Evolutionary conservation across 495 filamentous ascomycete genomes (phyloP).

Genomic region (Penicillium paxilli): DNA sequence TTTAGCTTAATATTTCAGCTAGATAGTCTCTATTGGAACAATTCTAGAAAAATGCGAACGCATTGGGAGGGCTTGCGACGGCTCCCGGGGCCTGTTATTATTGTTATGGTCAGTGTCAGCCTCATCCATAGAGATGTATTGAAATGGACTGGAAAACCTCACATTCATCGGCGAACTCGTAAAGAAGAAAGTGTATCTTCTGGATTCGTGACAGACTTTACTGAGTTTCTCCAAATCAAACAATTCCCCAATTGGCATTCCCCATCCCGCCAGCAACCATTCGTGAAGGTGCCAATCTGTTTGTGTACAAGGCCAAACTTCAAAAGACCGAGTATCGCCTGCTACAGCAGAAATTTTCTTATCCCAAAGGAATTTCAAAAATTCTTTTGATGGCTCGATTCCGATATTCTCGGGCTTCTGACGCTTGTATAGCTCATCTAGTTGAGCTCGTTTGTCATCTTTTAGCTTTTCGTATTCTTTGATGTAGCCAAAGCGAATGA

Average conservation of each 20-base stretch:
- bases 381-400: constrained; percentile 31
- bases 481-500: constrained; percentile 41
- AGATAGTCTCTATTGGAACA: no score
- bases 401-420: constrained; percentile 24
- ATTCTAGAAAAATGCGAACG: not conserved
- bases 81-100: not conserved
- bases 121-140: no score
- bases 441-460: constrained; percentile 14
- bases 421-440: constrained; percentile 7
- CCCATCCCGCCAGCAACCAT: constrained; percentile 49
- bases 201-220: not conserved
- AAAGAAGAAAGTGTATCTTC: constrained; percentile 2
- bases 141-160: not conserved
- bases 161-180: constrained; percentile 3
- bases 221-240: constrained; percentile 48
- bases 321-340: constrained; percentile 38
- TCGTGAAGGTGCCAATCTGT: constrained; percentile 36
- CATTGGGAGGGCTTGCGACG: constrained; percentile 4
- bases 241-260: constrained; percentile 52
- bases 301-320: constrained; percentile 31
- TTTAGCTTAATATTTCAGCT: no score
- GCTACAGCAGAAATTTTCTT: constrained; percentile 43
- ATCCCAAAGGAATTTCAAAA: constrained; percentile 39
- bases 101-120: not conserved
- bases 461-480: constrained; percentile 24